Percentiles rank a stretch among this genome's conserved stretches.
phyloP scores from a whole-genome alignment of 2,329 filamentous ascomycete genomes.

The Claviceps paspali region DNA sequence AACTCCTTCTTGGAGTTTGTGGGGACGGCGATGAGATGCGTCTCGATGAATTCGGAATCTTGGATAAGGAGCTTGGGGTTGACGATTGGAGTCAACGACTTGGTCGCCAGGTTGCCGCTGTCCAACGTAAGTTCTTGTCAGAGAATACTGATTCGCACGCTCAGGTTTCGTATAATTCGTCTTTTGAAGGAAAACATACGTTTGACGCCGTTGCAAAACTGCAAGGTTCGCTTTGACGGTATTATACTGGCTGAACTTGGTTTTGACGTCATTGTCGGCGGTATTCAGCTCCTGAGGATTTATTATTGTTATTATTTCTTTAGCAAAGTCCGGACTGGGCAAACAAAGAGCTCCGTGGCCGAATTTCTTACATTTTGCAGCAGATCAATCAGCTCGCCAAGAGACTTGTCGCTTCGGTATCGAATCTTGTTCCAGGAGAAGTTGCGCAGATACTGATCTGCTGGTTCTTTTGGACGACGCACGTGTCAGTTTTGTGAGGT shows the following conservation, averaged over 20 bases:
- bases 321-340: not conserved
- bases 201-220: constrained; percentile 72
- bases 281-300: constrained; percentile 64
- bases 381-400: constrained; percentile 73
- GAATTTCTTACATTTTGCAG: constrained; percentile 62
- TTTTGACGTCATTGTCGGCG: constrained; percentile 91
- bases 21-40: constrained; percentile 83
- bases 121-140: not conserved
- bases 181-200: too few species aligned
- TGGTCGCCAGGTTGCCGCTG: constrained; percentile 85
- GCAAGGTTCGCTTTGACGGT: constrained; percentile 73
- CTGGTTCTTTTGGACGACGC: constrained; percentile 51
- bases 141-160: not conserved
- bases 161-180: too few species aligned
- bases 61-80: constrained; percentile 66
- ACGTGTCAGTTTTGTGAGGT: not conserved
- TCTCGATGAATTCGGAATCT: constrained; percentile 93
- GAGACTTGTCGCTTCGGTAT: constrained; percentile 82
- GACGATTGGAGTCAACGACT: constrained; percentile 81
- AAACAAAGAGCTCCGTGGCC: not conserved
- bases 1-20: constrained; percentile 73
- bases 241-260: constrained; percentile 91
- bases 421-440: constrained; percentile 98
- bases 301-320: too few species aligned
- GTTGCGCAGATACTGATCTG: constrained; percentile 75